Conservation (phyloP, 164 flowering plant species). For the Sedum album region DNA sequence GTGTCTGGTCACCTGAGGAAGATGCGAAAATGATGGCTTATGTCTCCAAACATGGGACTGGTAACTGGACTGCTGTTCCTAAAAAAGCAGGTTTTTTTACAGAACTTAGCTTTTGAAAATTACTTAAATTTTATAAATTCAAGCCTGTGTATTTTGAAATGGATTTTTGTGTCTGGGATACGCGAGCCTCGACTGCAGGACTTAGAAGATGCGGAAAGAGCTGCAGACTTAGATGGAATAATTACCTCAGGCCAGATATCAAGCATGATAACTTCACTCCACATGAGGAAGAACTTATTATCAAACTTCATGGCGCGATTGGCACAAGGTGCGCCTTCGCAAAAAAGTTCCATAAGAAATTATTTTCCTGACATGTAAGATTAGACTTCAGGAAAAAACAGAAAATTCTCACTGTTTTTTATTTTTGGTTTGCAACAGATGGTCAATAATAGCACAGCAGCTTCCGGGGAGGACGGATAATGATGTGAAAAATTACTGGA, state of each 20-base stretch:
- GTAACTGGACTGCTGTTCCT: constrained; percentile 62
- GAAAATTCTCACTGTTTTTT: neutral
- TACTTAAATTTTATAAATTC: neutral
- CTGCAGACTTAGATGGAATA: constrained; percentile 68
- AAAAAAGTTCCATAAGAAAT: neutral
- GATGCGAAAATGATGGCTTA: constrained; percentile 55
- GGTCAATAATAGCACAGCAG: constrained; percentile 78
- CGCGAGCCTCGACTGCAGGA: constrained; percentile 28
- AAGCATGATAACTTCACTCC: constrained; percentile 66
- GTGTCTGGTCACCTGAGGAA: constrained; percentile 58
- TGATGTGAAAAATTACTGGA: constrained; percentile 84
- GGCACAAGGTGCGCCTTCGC: constrained; percentile 63
- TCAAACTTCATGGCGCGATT: constrained; percentile 60
- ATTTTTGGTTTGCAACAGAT: constrained; percentile 30
- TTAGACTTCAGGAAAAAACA: neutral
- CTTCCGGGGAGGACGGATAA: constrained; percentile 84
- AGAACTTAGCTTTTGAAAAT: neutral
- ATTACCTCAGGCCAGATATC: constrained; percentile 68
- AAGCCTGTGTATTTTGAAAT: neutral
- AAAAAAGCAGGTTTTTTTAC: constrained; percentile 56
- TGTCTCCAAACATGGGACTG: constrained; percentile 54
- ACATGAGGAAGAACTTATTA: constrained; percentile 67
- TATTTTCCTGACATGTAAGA: neutral
- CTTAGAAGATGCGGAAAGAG: constrained; percentile 82
- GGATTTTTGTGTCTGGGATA: neutral